Base-by-base conservation (phyloP, 805 yeast genomes). In the Barnettozyma sp. region DNA sequence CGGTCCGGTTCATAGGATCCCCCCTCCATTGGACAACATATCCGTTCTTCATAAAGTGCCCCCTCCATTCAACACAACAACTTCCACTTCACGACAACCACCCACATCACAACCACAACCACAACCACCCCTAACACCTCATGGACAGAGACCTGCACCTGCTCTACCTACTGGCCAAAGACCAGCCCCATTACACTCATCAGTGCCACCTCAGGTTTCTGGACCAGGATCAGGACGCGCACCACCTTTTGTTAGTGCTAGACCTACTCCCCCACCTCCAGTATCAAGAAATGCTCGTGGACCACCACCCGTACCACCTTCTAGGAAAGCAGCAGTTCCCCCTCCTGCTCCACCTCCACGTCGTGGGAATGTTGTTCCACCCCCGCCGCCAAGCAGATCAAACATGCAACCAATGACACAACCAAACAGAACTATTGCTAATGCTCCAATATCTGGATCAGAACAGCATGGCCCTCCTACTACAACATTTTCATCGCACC, bases 261-360 rank as follows among this genome's bases (percentile, higher is more conserved):
- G 42, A 17, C 40, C 48, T 6, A 34, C 40, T 14, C 44, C 50
- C 19, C 38, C 44, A 12, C 38, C 56, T 7, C 56, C 61, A 12
- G 60, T 60, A 7, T 60, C 60, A 14, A 53, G 62, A 19, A 38
- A 36, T 14, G 36, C 32, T 5, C 36, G 53, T 40, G 41, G 34
- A 12, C 39, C 45, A n/a, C 51, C 52, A 7, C 52, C 50, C 7
- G 43, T 49, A n/a, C 55, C 53, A 7, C 50, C 52, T 6, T 32
- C 49, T 14, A 41, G 49, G 34, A 34, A 43, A 38, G 39, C 40
- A 4, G 46, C 46, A 17, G 44, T 39, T 15, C 45, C 44, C 4
- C 49, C 46, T 7, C 52, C 53, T n/a, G 49, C 49, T 15, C 54
- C 54, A 10, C 54, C 53, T 15, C 40, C 53, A 25, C 41, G 48